These are phyloP conservation scores for Emmonsiellopsis sp. DNA, from an alignment of 2,329 filamentous ascomycete species.

Conservation along the genomic window DNA sequence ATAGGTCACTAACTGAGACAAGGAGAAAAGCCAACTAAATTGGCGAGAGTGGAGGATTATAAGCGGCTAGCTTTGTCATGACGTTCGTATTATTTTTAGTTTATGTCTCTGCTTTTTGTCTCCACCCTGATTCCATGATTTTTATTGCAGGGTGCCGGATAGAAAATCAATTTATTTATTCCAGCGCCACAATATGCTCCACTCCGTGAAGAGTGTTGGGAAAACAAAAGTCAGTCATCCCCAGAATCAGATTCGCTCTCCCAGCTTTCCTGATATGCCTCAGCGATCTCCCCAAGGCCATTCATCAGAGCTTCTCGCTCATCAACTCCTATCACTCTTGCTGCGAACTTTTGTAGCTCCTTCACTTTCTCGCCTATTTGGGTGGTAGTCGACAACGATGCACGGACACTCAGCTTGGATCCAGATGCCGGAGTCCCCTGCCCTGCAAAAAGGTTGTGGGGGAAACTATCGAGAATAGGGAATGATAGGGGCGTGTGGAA, in stretches of 20 bases:
- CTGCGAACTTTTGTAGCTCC: conserved; percentile 53
- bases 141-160: no score
- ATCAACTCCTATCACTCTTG: conserved; percentile 56
- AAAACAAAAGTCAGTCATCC: conserved; percentile 20
- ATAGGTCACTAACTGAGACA: no score
- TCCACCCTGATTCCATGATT: no score
- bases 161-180: neutral
- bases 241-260: conserved; percentile 51
- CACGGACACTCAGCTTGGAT: conserved; percentile 30
- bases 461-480: conserved; percentile 76
- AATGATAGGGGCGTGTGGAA: conserved; percentile 48
- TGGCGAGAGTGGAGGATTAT: no score
- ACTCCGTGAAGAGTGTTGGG: neutral
- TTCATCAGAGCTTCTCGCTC: conserved; percentile 80
- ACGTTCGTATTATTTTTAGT: no score
- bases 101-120: no score
- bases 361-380: conserved; percentile 61
- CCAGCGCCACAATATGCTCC: neutral
- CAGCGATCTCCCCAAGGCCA: conserved; percentile 69
- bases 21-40: no score
- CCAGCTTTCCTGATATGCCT: conserved; percentile 86
- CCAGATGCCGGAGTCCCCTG: conserved; percentile 30
- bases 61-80: no score
- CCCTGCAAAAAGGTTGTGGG: conserved; percentile 54
- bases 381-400: conserved; percentile 64